These are phyloP conservation scores for Xylaria intraflava DNA, from an alignment of 495 filamentous ascomycete species.

Conservation along the genomic window DNA sequence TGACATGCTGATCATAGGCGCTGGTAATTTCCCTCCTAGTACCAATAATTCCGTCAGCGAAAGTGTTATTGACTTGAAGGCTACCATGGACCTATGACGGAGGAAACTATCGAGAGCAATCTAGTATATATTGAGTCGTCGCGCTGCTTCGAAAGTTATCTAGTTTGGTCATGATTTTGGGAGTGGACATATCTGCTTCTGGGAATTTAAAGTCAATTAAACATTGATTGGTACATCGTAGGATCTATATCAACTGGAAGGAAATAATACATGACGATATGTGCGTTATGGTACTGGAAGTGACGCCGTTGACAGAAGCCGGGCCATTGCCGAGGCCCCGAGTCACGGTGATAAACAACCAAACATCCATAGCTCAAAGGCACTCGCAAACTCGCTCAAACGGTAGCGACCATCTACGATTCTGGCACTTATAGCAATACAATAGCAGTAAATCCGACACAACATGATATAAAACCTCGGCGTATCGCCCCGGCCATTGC, in stretches of 20 bases:
- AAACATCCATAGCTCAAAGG: no score
- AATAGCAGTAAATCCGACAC: background rate
- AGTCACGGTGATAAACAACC: background rate
- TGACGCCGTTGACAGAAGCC: background rate
- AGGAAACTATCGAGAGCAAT: background rate
- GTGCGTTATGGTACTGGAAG: background rate
- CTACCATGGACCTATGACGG: background rate
- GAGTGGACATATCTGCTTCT: background rate
- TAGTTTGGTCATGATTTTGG: no score
- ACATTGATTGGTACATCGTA: background rate
- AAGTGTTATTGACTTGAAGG: constrained; percentile 28
- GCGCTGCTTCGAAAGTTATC: no score
- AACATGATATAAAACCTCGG: background rate
- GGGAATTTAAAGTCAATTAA: background rate
- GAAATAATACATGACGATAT: background rate
- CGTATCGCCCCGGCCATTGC: background rate
- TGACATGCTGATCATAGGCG: constrained; percentile 38
- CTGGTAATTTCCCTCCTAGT: constrained; percentile 33
- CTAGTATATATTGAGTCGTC: background rate
- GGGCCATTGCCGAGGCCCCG: background rate
- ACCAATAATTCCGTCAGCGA: constrained; percentile 37
- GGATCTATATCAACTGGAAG: background rate
- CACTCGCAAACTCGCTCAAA: background rate
- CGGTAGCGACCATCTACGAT: background rate
- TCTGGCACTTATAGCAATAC: background rate